Percentiles rank a stretch among this genome's conserved stretches.
Conservation (phyloP, 2,329 filamentous ascomycete genomes). For the Penicillium italicum region DNA sequence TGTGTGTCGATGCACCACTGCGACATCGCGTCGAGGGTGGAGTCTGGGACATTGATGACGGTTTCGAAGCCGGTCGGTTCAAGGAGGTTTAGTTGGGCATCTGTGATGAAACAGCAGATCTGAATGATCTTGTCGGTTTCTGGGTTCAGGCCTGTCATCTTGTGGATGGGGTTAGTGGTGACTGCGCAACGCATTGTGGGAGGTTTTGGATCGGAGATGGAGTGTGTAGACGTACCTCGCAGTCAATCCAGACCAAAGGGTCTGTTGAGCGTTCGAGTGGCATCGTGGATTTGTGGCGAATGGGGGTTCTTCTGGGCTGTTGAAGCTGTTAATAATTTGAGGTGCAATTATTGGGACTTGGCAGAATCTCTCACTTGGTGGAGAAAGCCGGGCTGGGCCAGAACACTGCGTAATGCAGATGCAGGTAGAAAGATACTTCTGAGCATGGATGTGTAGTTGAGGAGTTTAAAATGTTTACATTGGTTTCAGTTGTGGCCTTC, state of each 20-base stretch:
- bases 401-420: conserved; percentile 2
- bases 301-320: neutral
- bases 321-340: conserved; percentile 11
- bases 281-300: conserved; percentile 29
- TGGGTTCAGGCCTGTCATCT: conserved; percentile 90
- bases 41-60: conserved; percentile 68
- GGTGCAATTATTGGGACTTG: neutral
- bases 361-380: conserved; percentile 21
- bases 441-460: neutral
- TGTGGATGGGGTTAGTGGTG: conserved; percentile 36
- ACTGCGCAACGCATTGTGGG: neutral
- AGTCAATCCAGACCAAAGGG: conserved; percentile 84
- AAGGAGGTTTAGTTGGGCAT: conserved; percentile 69
- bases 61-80: conserved; percentile 76
- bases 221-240: conserved; percentile 50
- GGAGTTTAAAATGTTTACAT: neutral
- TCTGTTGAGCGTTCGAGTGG: conserved; percentile 52
- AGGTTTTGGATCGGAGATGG: neutral
- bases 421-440: neutral
- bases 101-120: conserved; percentile 88
- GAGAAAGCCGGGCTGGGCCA: conserved; percentile 24
- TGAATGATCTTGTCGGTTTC: conserved; percentile 82
- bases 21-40: conserved; percentile 73
- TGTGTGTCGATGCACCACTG: conserved; percentile 86
- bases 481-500: neutral